A percentile compares a stretch with the other conserved stretches of the same genome.
These are phyloP conservation scores for Cudoniella acicularis DNA, from an alignment of 495 filamentous ascomycete species.

Conservation along the genomic window DNA sequence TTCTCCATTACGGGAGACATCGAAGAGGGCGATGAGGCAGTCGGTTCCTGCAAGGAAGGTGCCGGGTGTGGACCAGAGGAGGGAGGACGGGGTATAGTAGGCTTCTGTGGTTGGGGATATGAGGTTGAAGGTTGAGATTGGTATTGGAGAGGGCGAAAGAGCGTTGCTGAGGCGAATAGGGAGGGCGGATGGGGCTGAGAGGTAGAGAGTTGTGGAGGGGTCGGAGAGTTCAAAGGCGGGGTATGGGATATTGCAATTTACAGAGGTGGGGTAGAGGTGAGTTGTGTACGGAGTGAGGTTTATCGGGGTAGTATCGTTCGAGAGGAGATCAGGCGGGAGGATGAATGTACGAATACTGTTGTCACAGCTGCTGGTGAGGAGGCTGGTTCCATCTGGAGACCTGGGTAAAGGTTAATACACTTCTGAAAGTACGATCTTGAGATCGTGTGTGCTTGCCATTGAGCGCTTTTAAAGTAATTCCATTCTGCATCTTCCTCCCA, in stretches of 20 bases:
- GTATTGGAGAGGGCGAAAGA: conserved; percentile 36
- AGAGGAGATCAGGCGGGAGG: conserved; percentile 68
- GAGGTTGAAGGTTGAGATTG: conserved; percentile 61
- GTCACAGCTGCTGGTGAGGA: conserved; percentile 71
- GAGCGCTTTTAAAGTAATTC: conserved; percentile 56
- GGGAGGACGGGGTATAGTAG: conserved; percentile 70
- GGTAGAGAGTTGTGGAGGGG: conserved; percentile 62
- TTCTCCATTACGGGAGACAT: conserved; percentile 61
- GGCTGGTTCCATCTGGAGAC: conserved; percentile 77
- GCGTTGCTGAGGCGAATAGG: conserved; percentile 65
- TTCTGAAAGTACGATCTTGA: no score
- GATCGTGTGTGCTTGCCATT: conserved; percentile 59
- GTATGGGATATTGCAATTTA: conserved; percentile 66
- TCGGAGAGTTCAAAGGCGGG: conserved; percentile 67
- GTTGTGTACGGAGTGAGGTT: conserved; percentile 57
- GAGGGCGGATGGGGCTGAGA: conserved; percentile 64
- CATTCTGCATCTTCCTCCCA: conserved; percentile 13
- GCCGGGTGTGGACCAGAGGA: conserved; percentile 62
- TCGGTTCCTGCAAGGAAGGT: conserved; percentile 71
- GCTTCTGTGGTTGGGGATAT: conserved; percentile 72
- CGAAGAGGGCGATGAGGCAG: conserved; percentile 73
- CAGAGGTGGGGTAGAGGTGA: conserved; percentile 61
- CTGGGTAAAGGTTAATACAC: conserved; percentile 33
- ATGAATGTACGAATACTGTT: conserved; percentile 68
- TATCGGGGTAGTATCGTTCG: conserved; percentile 42